Base-by-base conservation (phyloP, 805 yeast genomes). In the Kuraishia molischiana region DNA sequence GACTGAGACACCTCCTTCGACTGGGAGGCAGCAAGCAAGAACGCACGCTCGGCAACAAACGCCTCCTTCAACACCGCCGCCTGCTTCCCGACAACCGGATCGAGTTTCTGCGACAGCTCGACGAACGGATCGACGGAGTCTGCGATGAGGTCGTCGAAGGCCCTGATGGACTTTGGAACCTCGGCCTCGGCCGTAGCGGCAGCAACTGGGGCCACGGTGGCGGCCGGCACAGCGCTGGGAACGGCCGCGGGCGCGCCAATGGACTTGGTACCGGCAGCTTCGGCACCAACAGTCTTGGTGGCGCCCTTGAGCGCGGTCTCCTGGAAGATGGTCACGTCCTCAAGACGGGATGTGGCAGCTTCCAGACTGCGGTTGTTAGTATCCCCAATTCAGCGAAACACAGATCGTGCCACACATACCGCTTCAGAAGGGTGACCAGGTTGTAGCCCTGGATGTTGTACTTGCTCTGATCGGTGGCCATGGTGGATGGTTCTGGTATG, bases 271-370 rank as follows among this genome's bases (percentile, higher is more conserved):
- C 28, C 31, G 28, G 22, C 43, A 21, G 29, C 39, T 24, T 24
- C 45, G 32, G 33, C 52, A 32, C 41, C 43, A 19, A 45, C 49
- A 24, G 22, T 44, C 24, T 35, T 34, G 21, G 34, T 40, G 26
- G 29, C 39, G 19, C 42, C 35, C 38, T 32, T 39, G 29, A 64
- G 51, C 35, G 72, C 66, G 29, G 74, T 76, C 48, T 79, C 85
- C 53, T 85, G 95, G 56, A 71, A 79, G 38, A 82, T 70, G 22
- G 94, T 85, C 34, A 87, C 77, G 56, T 87, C 96, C 53, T 87
- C 97, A 48, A 87, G 74, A 35, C 97, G 77, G 4, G 95, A 80
- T 8, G 97, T 85, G 26, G 96, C 96, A 13, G 95, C 90, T 58
- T 87, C 97, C 49, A 87, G 73, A 47, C 95, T 72, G 51, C 54